Base-by-base conservation (phyloP, 2,329 filamentous ascomycete genomes). In the Delphinella strobiligena region DNA sequence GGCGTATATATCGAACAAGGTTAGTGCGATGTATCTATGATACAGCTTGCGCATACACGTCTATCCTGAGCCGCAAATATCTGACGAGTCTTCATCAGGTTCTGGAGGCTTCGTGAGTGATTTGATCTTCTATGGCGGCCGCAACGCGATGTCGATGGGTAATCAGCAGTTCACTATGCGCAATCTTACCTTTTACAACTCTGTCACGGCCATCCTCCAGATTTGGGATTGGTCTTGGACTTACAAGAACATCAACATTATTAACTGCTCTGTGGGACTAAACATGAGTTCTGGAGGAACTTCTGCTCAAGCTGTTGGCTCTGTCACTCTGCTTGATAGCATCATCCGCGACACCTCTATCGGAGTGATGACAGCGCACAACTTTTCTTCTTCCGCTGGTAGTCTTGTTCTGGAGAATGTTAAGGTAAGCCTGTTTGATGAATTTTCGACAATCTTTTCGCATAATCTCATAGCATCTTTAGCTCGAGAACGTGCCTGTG, bases 261-360 rank as follows among this genome's bases (percentile, higher is more conserved):
- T 65, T 38, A 72, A 73, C 50, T 75, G 71, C 49, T 52, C 55
- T 2, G 61, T 68, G 27, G 74, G 68, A 4, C 51, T 79, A 4
- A 66, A 72, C 36, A 69, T 77, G 48, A 55, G 56, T 3, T 56
- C 56, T 18, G 65, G 62, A 2, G 63, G 61, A 12, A 48, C 51
- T 17, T 54, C 54, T 4, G 60, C 58, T 2, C 63, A 71, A 42
- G 58, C 58, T 5, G 68, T 73, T 5, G 75, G 72, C 12, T 75
- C 70, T 0, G 61, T 77, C 4, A 70, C 67, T 2, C 50, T 79
- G 11, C 54, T 79, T n/a, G 76, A 80, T 51, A 70, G 65, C 41
- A 61, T 57, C 11, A 67, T 78, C 45, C 61, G 49, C 22, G 64
- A 72, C 45, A 70, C 66, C 0, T 49, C 54, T 0, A 60, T 69